Evolutionary conservation across 148 eudicot genomes (phyloP), one percentile per base, ranked within the genome.

Genomic region (Nyssa sinensis): DNA sequence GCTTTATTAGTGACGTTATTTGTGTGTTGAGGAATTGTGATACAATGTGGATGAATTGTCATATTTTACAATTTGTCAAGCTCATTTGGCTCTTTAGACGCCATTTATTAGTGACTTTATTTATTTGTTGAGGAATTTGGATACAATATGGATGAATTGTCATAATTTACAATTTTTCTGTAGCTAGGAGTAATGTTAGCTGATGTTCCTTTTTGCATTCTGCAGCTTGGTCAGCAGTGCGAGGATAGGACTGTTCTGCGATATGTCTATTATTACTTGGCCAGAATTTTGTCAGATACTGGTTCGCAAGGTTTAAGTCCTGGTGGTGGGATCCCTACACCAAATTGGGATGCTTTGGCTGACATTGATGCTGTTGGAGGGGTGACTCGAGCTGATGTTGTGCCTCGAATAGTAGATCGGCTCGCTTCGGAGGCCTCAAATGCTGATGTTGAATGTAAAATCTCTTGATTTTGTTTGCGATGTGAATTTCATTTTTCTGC

Each of bases 301-400:
- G 97, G 96, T 72, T 89, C 96, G 27, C 97, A 94, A 86, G 96
- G 93, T 82, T 69, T 94, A 80, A 89, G 87, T 75, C 79, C 91
- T 41, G 98, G 98, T 73, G 98, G 98, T 76, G 98, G 98, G 66
- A 95, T 95, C 74, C 98, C 98, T 64, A 95, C 98, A 60, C 98
- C 98, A 74, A 95, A 95, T 75, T 95, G 98, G 98, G 98, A 95
- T 86, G 98, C 98, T 66, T 84, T 92, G 77, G 97, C 98, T 74
- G 98, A 92, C 71, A 90, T 95, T 77, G 98, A 92, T 85, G 97
- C 94, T 75, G 89, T 78, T 79, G 96, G 97, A 66, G 98, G 98
- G 49, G 94, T 95, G 76, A 95, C 98, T 33, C 88, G 98, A 69
- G 98, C 98, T 78, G 98, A 95, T 88, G 98, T 95, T 63, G 94